These are phyloP conservation scores for Lepidium didymum DNA, from an alignment of 345 rosid species.

Conservation along the genomic window DNA sequence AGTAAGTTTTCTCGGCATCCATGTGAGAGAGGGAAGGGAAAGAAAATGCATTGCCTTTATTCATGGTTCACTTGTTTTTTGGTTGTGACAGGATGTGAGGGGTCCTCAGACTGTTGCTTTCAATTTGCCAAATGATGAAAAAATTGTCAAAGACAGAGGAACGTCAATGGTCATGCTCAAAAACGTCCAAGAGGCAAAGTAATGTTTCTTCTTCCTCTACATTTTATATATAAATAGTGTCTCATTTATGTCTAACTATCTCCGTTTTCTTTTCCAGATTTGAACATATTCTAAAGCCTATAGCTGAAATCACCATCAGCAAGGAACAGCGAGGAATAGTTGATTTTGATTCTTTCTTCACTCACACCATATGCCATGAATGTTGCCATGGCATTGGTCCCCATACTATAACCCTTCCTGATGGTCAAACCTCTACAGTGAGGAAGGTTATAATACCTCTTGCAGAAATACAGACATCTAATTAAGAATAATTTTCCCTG, in stretches of 20 bases:
- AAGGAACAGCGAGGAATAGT: conserved; percentile 68
- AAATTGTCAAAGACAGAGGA: conserved; percentile 81
- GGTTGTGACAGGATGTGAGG: conserved; percentile 65
- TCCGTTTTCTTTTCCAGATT: conserved; percentile 43
- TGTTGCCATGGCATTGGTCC: conserved; percentile 98
- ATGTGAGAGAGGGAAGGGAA: background rate
- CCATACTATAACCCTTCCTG: conserved; percentile 81
- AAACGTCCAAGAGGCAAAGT: conserved; percentile 89
- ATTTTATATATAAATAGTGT: background rate
- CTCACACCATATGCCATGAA: conserved; percentile 91
- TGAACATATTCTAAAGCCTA: conserved; percentile 76
- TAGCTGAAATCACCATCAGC: conserved; percentile 58
- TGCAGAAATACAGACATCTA: background rate
- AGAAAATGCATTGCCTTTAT: background rate
- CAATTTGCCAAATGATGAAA: conserved; percentile 93
- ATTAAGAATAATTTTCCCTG: background rate
- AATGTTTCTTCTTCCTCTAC: conserved; percentile 18
- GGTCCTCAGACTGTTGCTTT: conserved; percentile 98
- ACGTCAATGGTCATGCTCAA: conserved; percentile 96
- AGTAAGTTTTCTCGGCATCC: conserved; percentile 41
- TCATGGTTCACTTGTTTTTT: conserved; percentile 17
- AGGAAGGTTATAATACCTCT: conserved; percentile 59
- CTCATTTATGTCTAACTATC: background rate
- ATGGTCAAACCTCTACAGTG: conserved; percentile 76
- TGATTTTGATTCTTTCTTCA: conserved; percentile 94